Evolutionary conservation across 108 stramenopile species (phyloP), one percentile per base, ranked within the genome.

Genomic region (Skeletonema menzelii): DNA sequence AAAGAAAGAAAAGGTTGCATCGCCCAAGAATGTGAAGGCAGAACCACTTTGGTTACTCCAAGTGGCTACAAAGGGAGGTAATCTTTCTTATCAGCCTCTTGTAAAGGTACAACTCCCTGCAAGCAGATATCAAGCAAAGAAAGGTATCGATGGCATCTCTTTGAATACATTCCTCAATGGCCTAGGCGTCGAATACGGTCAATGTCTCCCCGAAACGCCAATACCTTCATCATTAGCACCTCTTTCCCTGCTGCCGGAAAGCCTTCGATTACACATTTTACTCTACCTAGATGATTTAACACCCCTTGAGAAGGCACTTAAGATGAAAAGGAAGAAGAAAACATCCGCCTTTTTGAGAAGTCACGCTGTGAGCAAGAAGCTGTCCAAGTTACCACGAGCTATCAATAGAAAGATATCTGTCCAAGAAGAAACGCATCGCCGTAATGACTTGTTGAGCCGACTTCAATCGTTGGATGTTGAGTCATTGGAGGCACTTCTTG

Each of bases 231-330:
- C 87, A 15, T 67, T 93, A 47, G 34, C 42, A 37, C 72, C 79
- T 19, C 37, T 93, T 0, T 84, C 86, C 26, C 31, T 35, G 3
- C 72, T 93, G 6, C 88, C 92, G 12, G 92, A 93, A 69, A 82
- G 69, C 56, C 69, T 88, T 37, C 67, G 89, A 20, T 84, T 90
- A 76, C 84, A 85, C 27, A 82, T 93, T 42, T 68, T 93, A 6
- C 60, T 91, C n/a, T 93, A 77, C 60, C 56, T 93, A 5, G 60
- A 84, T 31, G 89, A 93, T 60, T 66, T 91, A 40, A 60, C 68
- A 20, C 79, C 88, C 1, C 56, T 93, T 35, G 89, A 87, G 56
- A 46, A 73, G n/a, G 88, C 85, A 8, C 59, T 93, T 14, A 71
- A 76, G 19, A 75, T 91, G 22, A 87, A 86, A 34, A 82, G 83